Percentiles rank a stretch among this genome's conserved stretches.
Conservation (phyloP, 1,284 basidiomycete species). For the Marasmius sp. region DNA sequence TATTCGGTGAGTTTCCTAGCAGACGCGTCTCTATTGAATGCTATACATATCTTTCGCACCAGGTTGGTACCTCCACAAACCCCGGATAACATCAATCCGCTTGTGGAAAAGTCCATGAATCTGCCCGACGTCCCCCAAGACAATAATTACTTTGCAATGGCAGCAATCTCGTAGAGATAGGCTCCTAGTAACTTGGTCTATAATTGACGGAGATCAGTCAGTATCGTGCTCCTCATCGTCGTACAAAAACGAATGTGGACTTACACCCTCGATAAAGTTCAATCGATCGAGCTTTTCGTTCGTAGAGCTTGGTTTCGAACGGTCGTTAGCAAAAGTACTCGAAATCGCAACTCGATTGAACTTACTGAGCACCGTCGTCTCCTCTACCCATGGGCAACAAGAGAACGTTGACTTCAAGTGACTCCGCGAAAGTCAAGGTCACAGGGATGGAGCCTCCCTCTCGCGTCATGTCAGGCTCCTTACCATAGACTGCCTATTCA, state of each 20-base stretch:
- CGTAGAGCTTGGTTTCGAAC: conserved; percentile 63
- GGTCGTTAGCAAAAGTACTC: background rate
- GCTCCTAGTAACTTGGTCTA: conserved; percentile 79
- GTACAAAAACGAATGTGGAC: conserved; percentile 1
- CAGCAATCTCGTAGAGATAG: conserved; percentile 81
- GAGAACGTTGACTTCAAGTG: conserved; percentile 78
- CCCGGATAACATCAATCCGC: conserved; percentile 70
- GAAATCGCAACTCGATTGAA: conserved; percentile 10
- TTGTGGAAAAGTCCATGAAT: conserved; percentile 49
- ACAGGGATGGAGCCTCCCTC: conserved; percentile 98
- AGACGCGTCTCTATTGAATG: background rate
- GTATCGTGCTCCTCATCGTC: conserved; percentile 1
- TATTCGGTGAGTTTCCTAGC: conserved; percentile 64
- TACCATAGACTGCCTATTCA: conserved; percentile 71
- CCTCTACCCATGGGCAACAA: conserved; percentile 92
- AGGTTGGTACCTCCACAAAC: conserved; percentile 90
- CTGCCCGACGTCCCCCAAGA: background rate
- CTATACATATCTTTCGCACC: background rate
- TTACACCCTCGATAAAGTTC: conserved; percentile 91
- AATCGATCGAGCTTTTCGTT: conserved; percentile 95
- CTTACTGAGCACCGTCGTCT: conserved; percentile 91
- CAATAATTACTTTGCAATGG: conserved; percentile 10
- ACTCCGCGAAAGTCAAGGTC: conserved; percentile 93
- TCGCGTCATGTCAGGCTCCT: conserved; percentile 85
- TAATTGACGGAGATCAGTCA: conserved; percentile 3